Base-by-base conservation (phyloP, 192 early-diverging fungal genomes). In the Backusella macrospora region DNA sequence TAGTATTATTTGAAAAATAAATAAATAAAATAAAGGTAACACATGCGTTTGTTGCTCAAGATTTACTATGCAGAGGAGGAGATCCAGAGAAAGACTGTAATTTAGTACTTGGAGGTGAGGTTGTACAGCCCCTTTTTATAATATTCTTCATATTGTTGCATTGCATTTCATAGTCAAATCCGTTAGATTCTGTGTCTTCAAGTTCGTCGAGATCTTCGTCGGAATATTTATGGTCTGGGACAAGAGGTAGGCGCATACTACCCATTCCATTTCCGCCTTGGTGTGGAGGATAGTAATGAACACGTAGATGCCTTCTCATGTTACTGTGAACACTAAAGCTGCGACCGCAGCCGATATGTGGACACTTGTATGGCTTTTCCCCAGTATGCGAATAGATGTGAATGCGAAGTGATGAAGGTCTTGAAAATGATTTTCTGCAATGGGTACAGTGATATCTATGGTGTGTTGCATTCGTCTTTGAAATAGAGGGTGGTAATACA, bases 321-420 rank as follows among this genome's bases (percentile, higher is more conserved):
- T 93, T 93, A 72, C 91, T 92, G 21, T 84, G 81, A 5, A 92
- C 90, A 26, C 89, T 88, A 65, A 93, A 93, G 47, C 82, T 64
- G 38, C 76, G 76, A 23, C 64, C 70, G 18, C 70, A 77, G 9
- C 76, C 76, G 16, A 63, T 29, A 52, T 77, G 39, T 16, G 68
- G 76, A 49, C 81, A 82, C 12, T 65, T 68, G 39, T 80, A 80
- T 4, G 82, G 82, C 13, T 83, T 83, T 65, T 83, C 82, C 13
- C 82, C 82, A 0, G 82, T 83, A 63, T 83, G 82, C 3, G 82
- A 78, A 38, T 80, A 74, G 38, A 71, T 80, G 44, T 83, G 82
- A 42, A 90, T 90, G 2, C 83, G 73, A 0, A 91, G 70, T 2
- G 92, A 89, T 34, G 87, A 89, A 2, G 92, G 92, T 63, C 92